Conservation (phyloP, 225 moss, liverwort and hornwort genomes). For the Antitrichia curtipendula region DNA sequence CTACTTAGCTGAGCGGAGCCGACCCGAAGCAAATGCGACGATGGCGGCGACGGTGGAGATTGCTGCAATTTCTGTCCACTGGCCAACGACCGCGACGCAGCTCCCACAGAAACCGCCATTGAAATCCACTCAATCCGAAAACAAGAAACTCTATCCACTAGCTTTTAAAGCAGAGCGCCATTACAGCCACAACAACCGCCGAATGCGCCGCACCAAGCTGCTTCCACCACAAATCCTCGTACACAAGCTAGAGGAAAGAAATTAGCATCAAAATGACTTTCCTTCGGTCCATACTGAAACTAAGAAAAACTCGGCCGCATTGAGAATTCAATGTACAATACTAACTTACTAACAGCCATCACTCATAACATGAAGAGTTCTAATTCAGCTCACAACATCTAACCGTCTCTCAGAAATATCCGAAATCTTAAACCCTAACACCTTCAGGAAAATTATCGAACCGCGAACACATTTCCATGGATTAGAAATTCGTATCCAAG, state of each 20-base stretch:
- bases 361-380: neutral
- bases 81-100: neutral
- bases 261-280: neutral
- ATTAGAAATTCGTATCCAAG: neutral
- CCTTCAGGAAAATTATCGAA: neutral
- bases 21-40: neutral
- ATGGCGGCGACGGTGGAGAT: neutral
- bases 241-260: neutral
- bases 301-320: neutral
- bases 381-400: neutral
- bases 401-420: neutral
- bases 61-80: neutral
- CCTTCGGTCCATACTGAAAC: neutral
- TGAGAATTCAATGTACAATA: neutral
- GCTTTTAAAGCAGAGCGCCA: neutral
- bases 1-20: neutral
- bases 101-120: slow-evolving; percentile 1
- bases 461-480: neutral
- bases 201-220: neutral
- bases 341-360: neutral
- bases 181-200: neutral
- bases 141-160: neutral
- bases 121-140: neutral
- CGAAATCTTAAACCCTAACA: neutral
- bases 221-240: neutral